These are phyloP conservation scores for Thermochaetoides dissita DNA, from an alignment of 2,329 filamentous ascomycete species.

Conservation along the genomic window DNA sequence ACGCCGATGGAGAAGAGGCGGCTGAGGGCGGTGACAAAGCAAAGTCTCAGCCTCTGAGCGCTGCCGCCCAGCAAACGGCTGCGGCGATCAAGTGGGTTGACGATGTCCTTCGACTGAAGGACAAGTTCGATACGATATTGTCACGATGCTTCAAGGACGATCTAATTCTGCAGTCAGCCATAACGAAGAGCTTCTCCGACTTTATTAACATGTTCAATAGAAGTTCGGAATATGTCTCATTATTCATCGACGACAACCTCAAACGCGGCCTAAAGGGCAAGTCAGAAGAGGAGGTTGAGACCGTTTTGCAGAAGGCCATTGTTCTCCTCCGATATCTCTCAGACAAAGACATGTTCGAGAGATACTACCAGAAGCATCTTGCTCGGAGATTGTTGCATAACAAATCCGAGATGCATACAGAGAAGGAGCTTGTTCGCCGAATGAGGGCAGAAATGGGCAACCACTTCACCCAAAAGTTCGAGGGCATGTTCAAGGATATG, in stretches of 20 bases:
- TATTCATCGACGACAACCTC: constrained; percentile 94
- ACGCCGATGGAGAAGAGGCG: constrained; percentile 32
- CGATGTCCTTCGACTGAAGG: constrained; percentile 72
- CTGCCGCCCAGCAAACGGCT: constrained; percentile 64
- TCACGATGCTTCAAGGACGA: constrained; percentile 59
- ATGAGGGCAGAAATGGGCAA: constrained; percentile 97
- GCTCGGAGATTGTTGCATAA: constrained; percentile 75
- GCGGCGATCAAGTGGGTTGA: constrained; percentile 93
- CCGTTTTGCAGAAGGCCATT: constrained; percentile 77
- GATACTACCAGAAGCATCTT: constrained; percentile 96
- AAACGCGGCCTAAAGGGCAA: constrained; percentile 90
- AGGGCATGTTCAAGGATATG: constrained; percentile 98
- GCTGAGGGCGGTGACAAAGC: constrained; percentile 32
- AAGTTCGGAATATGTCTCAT: constrained; percentile 80
- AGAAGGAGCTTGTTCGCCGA: constrained; percentile 87
- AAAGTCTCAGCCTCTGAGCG: constrained; percentile 33
- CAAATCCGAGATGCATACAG: constrained; percentile 78
- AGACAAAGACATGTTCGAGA: constrained; percentile 89
- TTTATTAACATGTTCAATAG: constrained; percentile 87
- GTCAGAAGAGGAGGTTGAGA: constrained; percentile 75
- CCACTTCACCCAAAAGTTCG: constrained; percentile 81
- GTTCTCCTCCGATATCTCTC: constrained; percentile 73
- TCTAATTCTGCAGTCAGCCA: constrained; percentile 61
- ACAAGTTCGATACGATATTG: constrained; percentile 78
- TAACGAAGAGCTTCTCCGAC: constrained; percentile 77